Evolutionary conservation across 2,329 filamentous ascomycete genomes (phyloP), one percentile per base, ranked within the genome.

Genomic region (Penicillium sp.): DNA sequence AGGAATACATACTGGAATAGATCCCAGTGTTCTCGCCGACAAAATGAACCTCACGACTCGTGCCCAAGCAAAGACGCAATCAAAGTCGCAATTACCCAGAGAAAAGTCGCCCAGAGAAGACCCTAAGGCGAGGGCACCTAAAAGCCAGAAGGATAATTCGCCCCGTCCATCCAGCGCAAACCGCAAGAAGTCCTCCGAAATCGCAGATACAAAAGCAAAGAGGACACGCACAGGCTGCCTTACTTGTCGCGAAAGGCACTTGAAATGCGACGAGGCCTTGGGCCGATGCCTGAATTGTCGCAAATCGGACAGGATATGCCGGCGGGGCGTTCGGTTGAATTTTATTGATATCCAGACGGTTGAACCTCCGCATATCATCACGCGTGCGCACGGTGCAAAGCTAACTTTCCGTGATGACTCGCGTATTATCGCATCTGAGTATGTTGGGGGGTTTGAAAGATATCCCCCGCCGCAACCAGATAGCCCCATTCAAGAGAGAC

Each of bases 371-470:
- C 83, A 84, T 62, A 65, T 73, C 49, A 78, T 89, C 25, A 80
- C 83, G 5, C 83, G 81, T 2, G 83, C 85, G 1, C 78, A 82
- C 1, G 88, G 91, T 51, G 92, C 89, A 83, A 69, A 72, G 84
- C 86, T 97, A 14, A 82, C 85, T 52, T 97, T 98, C 65, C 83
- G 89, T 67, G 93, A 97, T 70, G 92, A 98, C 71, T 97, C 93
- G 23, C 85, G 92, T 29, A 83, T 90, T 47, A 96, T 97, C 72
- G 93, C 93, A 7, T 93, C 90, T 1, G 92, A 96, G 72, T 98
- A 98, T 72, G 82, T 85, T 53, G 92, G 91, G 4, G 93, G 93
- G 0, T 77, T 88, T 25, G 84, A 86, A 62, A 86, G 86, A 61
- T 97, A 97, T 74, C 82, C 87, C 25, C 80, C 80, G 5, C 71